These are phyloP conservation scores for Ogataea hybrid DNA, from an alignment of 1,139 yeast species.

Conservation along the genomic window DNA sequence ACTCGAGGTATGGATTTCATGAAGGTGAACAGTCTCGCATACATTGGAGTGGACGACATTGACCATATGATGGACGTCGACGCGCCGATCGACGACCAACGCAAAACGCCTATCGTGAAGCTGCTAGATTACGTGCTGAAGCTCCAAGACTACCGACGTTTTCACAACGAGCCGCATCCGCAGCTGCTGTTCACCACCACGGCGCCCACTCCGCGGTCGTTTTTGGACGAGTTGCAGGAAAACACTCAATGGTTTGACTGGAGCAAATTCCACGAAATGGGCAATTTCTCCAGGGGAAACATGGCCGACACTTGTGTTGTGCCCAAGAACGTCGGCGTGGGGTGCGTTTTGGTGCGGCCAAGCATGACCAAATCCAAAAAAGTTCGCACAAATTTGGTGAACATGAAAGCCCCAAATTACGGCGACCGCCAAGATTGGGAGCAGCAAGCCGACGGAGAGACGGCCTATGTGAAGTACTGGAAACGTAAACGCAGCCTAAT, in stretches of 20 bases:
- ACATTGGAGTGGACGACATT: slow-evolving; percentile 33
- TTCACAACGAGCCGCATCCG: slow-evolving; percentile 30
- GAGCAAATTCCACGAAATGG: slow-evolving; percentile 29
- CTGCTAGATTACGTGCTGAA: slow-evolving; percentile 29
- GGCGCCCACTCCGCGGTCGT: slow-evolving; percentile 16
- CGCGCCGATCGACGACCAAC: slow-evolving; percentile 16
- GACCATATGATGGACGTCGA: slow-evolving; percentile 28
- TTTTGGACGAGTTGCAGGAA: slow-evolving; percentile 25
- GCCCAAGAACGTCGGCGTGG: slow-evolving; percentile 23
- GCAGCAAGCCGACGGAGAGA: slow-evolving; percentile 24
- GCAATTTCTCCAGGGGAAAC: slow-evolving; percentile 24
- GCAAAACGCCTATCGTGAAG: slow-evolving; percentile 25
- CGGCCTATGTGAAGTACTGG: slow-evolving; percentile 23
- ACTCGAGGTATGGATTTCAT: slow-evolving; percentile 32
- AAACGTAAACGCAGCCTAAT: slow-evolving; percentile 22
- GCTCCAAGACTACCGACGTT: slow-evolving; percentile 30
- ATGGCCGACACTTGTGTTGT: slow-evolving; percentile 22
- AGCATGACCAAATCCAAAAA: slow-evolving; percentile 9
- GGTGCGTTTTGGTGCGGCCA: slow-evolving; percentile 26
- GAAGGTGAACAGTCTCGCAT: slow-evolving; percentile 26
- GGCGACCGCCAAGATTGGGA: slow-evolving; percentile 23
- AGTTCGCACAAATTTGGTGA: slow-evolving; percentile 21
- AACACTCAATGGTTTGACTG: slow-evolving; percentile 32
- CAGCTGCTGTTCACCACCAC: slow-evolving; percentile 28
- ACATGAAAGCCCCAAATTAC: slow-evolving; percentile 27